phyloP scores from a whole-genome alignment of 331 rosid genomes.

The Quercus phellos region DNA sequence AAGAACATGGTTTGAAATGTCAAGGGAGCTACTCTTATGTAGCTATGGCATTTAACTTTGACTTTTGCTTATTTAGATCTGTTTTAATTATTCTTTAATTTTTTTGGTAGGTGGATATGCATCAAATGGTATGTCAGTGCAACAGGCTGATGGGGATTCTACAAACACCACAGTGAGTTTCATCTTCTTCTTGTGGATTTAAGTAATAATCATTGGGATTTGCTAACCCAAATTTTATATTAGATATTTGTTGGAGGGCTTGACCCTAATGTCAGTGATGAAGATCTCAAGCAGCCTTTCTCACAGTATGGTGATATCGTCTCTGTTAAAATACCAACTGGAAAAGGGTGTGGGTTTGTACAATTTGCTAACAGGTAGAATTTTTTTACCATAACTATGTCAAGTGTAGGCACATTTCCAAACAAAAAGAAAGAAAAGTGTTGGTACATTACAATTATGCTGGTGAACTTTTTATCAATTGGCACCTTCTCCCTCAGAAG shows the following conservation, averaged over 20 bases:
- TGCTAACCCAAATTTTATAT: constrained; percentile 23
- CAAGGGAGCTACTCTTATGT: neutral
- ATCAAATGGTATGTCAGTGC: constrained; percentile 59
- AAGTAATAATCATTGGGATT: neutral
- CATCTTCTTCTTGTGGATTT: constrained; percentile 3
- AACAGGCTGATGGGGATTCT: constrained; percentile 68
- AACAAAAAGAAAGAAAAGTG: neutral
- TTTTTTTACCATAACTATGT: neutral
- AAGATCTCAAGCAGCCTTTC: constrained; percentile 87
- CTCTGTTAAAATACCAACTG: constrained; percentile 87
- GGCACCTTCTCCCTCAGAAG: neutral
- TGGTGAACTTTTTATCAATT: neutral
- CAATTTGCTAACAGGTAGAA: constrained; percentile 80
- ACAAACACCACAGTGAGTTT: constrained; percentile 84
- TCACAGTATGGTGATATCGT: constrained; percentile 80
- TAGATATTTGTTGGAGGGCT: constrained; percentile 99
- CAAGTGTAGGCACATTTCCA: neutral
- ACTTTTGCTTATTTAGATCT: neutral
- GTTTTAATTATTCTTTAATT: constrained; percentile 1
- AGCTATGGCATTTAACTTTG: neutral
- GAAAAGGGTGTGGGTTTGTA: constrained; percentile 97
- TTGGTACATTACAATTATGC: neutral
- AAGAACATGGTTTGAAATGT: neutral
- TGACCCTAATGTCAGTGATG: constrained; percentile 79
- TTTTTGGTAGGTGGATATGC: constrained; percentile 53